Percentiles rank a stretch among this genome's conserved stretches.
These are phyloP conservation scores for Lippia alba DNA, from an alignment of 305 asterid genomes.

Conservation along the genomic window DNA sequence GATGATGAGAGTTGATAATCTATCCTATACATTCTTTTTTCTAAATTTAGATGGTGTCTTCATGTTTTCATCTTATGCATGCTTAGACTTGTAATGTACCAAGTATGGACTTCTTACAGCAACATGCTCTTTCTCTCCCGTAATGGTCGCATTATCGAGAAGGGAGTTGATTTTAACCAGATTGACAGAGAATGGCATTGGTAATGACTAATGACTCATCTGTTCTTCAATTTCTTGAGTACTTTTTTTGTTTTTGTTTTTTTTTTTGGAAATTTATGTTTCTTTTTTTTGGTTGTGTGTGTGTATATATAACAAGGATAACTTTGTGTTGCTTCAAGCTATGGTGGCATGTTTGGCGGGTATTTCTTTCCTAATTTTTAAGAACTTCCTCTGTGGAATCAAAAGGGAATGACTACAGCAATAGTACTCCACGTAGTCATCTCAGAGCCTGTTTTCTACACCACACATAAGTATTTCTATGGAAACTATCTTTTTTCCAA, in stretches of 20 bases:
- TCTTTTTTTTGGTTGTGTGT: not conserved
- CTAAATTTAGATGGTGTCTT: no score
- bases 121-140: slow-evolving; percentile 76
- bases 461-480: slow-evolving; percentile 68
- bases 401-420: slow-evolving; percentile 55
- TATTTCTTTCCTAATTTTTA: slow-evolving; percentile 45
- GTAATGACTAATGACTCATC: slow-evolving; percentile 35
- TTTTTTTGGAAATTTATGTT: not conserved
- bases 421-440: slow-evolving; percentile 56
- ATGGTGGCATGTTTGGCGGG: slow-evolving; percentile 50
- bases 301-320: slow-evolving; percentile 61
- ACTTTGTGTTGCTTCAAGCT: slow-evolving; percentile 78
- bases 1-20: slow-evolving; percentile 21
- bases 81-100: slow-evolving; percentile 57
- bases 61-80: slow-evolving; percentile 61
- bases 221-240: not conserved
- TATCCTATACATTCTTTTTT: slow-evolving; percentile 7
- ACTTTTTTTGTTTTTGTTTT: not conserved
- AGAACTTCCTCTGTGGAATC: slow-evolving; percentile 59
- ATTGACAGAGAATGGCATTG: slow-evolving; percentile 89
- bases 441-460: slow-evolving; percentile 83
- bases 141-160: slow-evolving; percentile 62
- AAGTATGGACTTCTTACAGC: slow-evolving; percentile 61
- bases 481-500: slow-evolving; percentile 57
- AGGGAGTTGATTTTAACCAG: slow-evolving; percentile 79